phyloP scores from a whole-genome alignment of 2,329 filamentous ascomycete species.

The Fusarium temperatum region DNA sequence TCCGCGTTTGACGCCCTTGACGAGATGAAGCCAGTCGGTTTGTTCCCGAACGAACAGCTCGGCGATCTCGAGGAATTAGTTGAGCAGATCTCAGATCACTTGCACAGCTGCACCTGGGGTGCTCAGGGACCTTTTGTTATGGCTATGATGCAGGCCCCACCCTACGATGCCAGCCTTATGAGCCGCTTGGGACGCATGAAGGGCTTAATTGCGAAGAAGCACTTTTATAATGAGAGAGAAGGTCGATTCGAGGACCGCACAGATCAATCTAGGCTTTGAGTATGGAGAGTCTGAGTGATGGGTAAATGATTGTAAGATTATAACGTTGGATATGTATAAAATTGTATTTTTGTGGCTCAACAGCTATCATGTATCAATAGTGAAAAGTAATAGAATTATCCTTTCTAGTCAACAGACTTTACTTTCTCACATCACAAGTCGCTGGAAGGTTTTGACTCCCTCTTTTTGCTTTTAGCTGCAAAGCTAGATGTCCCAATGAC shows the following conservation, averaged over 20 bases:
- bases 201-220: constrained; percentile 2
- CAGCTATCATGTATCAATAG: background rate
- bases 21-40: constrained; percentile 72
- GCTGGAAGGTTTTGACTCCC: background rate
- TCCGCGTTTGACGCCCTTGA: constrained; percentile 65
- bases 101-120: constrained; percentile 49
- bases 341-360: background rate
- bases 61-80: constrained; percentile 37
- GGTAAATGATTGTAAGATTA: background rate
- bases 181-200: constrained; percentile 34
- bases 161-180: constrained; percentile 44
- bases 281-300: background rate
- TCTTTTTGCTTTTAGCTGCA: background rate
- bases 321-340: background rate
- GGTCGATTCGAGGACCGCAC: background rate
- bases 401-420: background rate
- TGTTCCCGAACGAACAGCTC: constrained; percentile 60
- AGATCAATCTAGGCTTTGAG: background rate
- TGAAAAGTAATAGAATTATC: background rate
- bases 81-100: constrained; percentile 44
- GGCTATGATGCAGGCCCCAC: constrained; percentile 50
- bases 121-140: constrained; percentile 51
- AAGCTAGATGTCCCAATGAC: background rate
- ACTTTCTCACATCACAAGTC: background rate
- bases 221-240: background rate